Evolutionary conservation across 441 rosid genomes (phyloP), one percentile per base, ranked within the genome.

Genomic region (Gossypium schwendimanii): DNA sequence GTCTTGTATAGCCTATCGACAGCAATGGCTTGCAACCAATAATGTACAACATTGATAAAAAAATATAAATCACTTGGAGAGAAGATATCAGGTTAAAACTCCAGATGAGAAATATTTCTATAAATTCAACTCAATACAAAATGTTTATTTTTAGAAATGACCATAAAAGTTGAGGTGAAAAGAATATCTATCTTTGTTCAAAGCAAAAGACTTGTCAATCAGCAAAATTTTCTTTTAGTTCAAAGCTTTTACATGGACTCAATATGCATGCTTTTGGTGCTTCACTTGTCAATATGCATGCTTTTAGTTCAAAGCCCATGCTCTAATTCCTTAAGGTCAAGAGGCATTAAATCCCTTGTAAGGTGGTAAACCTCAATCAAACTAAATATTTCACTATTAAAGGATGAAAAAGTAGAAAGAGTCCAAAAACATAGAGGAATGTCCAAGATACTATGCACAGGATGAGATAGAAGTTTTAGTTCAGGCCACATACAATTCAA

Each of bases 201-300:
- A 63, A 63, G 67, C 26, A 63, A 39, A 63, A 63, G 47, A 36
- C 14, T 18, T 24, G 20, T 24, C 26, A 36, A 20, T 41, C 69
- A 63, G 69, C 69, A 63, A 63, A 59, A 10, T 4, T 63, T 41
- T 14, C 69, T 41, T 39, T 39, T 63, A 63, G 50, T 63, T 63
- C 6, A 21, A 39, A 63, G 28, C 20, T 18, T 20, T 39, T 63
- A 39, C 52, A 63, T 63, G 52, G 28, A 63, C 49, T 63, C 67
- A 9, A 36, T 4, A 39, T 63, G 15, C 17, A 28, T 17, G 44
- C 41, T 63, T 63, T 36, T 17, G 24, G 28, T 36, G 50, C 31
- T 20, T 63, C 26, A 39, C 28, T n/a, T 39, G 52, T 63, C 44
- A 49, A 63, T 63, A 41, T 63, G 15, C 17, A 28, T 17, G 21